Percentiles rank a stretch among this genome's conserved stretches.
phyloP scores from a whole-genome alignment of 257 asterid species.

The Ehretia macrophylla region DNA sequence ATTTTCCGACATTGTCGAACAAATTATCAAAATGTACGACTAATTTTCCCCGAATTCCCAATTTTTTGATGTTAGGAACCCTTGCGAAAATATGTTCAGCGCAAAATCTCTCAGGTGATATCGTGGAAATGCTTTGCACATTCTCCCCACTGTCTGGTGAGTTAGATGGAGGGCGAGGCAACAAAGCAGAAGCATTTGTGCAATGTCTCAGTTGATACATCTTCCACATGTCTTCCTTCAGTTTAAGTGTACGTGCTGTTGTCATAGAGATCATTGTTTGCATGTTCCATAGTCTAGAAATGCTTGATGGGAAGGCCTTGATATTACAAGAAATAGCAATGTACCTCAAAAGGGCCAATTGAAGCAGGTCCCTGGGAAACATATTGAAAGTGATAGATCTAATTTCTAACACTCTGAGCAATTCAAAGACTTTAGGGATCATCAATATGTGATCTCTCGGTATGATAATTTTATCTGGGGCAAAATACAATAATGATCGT shows the following conservation, averaged over 20 bases:
- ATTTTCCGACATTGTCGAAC: too few species aligned
- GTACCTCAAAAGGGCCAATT: conserved; percentile 24
- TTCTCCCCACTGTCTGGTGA: background rate
- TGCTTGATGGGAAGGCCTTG: background rate
- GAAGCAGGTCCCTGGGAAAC: conserved; percentile 20
- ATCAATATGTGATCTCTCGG: too few species aligned
- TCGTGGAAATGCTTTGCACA: conserved; percentile 17
- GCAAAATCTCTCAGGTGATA: conserved; percentile 28
- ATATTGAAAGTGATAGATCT: conserved; percentile 21
- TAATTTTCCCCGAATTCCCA: conserved; percentile 20
- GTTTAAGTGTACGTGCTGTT: background rate
- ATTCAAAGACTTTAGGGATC: conserved; percentile 23
- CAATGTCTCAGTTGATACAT: conserved; percentile 23
- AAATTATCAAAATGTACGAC: conserved; percentile 5
- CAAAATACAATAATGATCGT: conserved; percentile 38
- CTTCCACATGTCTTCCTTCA: conserved; percentile 17
- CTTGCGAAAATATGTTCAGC: conserved; percentile 14
- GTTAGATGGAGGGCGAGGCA: background rate
- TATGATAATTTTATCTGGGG: too few species aligned
- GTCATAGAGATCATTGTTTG: background rate
- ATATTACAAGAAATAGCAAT: conserved; percentile 13
- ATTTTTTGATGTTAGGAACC: conserved; percentile 16
- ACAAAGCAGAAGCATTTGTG: conserved; percentile 19
- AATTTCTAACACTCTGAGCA: conserved; percentile 27
- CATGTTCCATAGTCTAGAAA: background rate